Evolutionary conservation across 768 basidiomycete genomes (phyloP).

Genomic region (Naganishia onofrii): DNA sequence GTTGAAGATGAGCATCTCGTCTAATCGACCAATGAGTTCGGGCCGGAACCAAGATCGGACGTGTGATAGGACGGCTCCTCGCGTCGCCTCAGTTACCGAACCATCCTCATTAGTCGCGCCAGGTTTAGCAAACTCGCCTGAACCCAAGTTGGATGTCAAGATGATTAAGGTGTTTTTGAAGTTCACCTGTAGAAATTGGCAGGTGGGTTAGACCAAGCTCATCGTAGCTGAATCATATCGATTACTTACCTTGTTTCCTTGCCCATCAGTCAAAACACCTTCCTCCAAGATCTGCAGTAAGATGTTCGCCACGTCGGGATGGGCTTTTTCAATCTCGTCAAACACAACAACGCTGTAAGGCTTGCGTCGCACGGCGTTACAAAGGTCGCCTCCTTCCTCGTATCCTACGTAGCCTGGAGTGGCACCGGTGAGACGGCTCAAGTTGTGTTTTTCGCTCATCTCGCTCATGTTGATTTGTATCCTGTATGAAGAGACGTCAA

Average conservation of each 20-base stretch:
- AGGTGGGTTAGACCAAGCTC: background rate
- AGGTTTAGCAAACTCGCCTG: conserved; percentile 55
- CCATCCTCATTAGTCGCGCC: conserved; percentile 66
- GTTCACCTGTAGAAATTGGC: conserved; percentile 67
- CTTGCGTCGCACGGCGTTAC: conserved; percentile 86
- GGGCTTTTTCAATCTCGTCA: conserved; percentile 85
- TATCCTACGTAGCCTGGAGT: conserved; percentile 92
- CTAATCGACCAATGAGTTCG: conserved; percentile 83
- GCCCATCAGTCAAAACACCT: conserved; percentile 82
- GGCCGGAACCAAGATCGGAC: conserved; percentile 82
- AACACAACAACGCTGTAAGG: conserved; percentile 73
- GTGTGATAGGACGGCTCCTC: conserved; percentile 67
- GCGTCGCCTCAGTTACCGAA: conserved; percentile 63
- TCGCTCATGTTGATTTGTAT: conserved; percentile 97
- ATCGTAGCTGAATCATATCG: no score
- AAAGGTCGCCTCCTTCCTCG: conserved; percentile 77
- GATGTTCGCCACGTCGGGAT: conserved; percentile 85
- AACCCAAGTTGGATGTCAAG: conserved; percentile 79
- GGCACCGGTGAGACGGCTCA: conserved; percentile 84
- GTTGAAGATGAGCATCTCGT: conserved; percentile 69
- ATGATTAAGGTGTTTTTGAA: conserved; percentile 95
- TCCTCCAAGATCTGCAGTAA: conserved; percentile 88
- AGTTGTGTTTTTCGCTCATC: conserved; percentile 88
- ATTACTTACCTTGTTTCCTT: conserved; percentile 56
- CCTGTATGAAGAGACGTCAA: conserved; percentile 50